Base-by-base conservation (phyloP, 2,329 filamentous ascomycete species). In the Lachnellula occidentalis region DNA sequence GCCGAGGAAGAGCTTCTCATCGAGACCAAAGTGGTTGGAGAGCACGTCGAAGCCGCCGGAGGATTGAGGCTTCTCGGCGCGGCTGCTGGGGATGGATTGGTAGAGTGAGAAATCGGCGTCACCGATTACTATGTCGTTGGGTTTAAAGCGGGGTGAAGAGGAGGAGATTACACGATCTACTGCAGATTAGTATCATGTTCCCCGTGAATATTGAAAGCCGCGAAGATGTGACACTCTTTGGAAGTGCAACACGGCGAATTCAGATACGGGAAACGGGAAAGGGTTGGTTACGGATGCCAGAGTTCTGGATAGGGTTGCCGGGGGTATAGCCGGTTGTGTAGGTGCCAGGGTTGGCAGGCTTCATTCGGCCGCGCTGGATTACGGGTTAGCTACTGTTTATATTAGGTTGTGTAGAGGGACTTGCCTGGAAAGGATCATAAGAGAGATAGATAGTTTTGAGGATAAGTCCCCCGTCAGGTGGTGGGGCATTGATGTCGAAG, bases 381-480 rank as follows among this genome's bases (percentile, higher is more conserved):
- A 92, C 8, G 86, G 88, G 72, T 86, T 81, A 68, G 73, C 64
- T 41, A 21, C n/a, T 12, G 7, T 74, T 70, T 6, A 43, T 21
- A 31, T 27, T 15, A 6, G 12, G 8, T 12, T 24, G 22, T 31
- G 12, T 24, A 15, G 12, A n/a, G 5, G 12, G n/a, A 46, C 21
- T 9, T 15, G 12, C 14, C 54, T 88, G 82, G 75, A 92, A 95
- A 1, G 90, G 90, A 70, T 95, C 90, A 72, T 86, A 87, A 41
- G 87, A 92, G 60, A 84, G 77, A 69, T 87, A 89, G 65, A 86
- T 80, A 61, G 85, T 79, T 72, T 88, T 80, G 60, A 87, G 70
- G 37, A 83, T 79, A 48, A 94, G 69, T 45, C 88, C 84, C 58
- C 86, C 85, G 49, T 79, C 70, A n/a, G 83, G 78, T 14, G 82